Percentiles rank a stretch among this genome's conserved stretches.
phyloP scores from a whole-genome alignment of 306 rosid species.

The Trichosanthes truncata region DNA sequence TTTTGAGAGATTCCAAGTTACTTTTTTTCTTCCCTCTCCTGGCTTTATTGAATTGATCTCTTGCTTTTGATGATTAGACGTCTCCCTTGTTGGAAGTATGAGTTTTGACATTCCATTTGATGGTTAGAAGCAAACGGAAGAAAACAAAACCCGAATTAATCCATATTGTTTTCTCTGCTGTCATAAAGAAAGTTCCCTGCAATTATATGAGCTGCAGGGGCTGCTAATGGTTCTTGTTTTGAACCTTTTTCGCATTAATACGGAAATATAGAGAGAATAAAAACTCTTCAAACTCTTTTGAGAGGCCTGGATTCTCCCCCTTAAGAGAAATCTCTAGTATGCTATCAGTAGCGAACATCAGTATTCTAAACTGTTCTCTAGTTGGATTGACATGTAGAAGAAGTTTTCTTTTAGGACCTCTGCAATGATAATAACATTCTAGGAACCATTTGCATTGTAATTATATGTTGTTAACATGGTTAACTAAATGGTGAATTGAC shows the following conservation, averaged over 20 bases:
- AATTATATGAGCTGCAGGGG: neutral
- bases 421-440: neutral
- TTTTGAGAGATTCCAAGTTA: neutral
- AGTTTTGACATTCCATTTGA: neutral
- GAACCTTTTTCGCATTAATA: neutral
- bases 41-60: neutral
- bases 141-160: neutral
- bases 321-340: neutral
- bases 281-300: neutral
- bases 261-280: neutral
- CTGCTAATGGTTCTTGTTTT: neutral
- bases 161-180: neutral
- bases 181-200: neutral
- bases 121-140: neutral
- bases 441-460: neutral
- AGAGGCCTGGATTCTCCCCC: neutral
- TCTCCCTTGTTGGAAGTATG: neutral
- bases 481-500: neutral
- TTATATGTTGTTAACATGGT: neutral
- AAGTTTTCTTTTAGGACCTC: neutral
- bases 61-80: neutral
- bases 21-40: neutral
- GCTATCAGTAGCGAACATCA: neutral
- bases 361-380: neutral
- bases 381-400: neutral